Evolutionary conservation across 2,329 filamentous ascomycete species (phyloP).

Genomic region (Nothopassalora personata): DNA sequence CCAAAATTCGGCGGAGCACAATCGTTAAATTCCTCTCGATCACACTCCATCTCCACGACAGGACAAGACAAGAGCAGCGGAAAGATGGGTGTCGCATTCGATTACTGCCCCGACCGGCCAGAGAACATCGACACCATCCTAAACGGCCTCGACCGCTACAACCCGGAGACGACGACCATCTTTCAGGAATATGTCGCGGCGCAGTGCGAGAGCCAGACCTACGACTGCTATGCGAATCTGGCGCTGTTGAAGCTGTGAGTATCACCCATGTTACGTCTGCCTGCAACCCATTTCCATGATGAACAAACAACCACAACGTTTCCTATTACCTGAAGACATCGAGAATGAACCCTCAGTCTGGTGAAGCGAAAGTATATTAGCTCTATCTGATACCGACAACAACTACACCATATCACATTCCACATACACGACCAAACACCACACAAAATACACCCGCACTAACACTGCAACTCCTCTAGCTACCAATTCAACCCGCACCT

Average conservation of each 20-base stretch:
- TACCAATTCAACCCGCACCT: constrained; percentile 99
- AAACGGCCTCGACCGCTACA: constrained; percentile 96
- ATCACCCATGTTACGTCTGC: neutral
- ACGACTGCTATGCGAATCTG: constrained; percentile 94
- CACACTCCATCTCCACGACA: neutral
- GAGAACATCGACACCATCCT: constrained; percentile 90
- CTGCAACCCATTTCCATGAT: constrained; percentile 57
- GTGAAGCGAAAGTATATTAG: constrained; percentile 67
- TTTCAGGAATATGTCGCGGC: constrained; percentile 93
- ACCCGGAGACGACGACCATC: constrained; percentile 87
- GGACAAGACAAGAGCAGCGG: constrained; percentile 2
- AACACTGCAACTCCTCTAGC: constrained; percentile 43
- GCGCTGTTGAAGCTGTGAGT: constrained; percentile 96
- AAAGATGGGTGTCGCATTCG: constrained; percentile 55
- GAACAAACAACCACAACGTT: constrained; percentile 74
- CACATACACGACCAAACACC: neutral
- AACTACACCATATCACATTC: constrained; percentile 2
- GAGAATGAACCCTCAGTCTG: constrained; percentile 46
- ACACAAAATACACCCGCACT: neutral
- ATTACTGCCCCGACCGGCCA: constrained; percentile 87
- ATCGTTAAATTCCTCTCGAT: neutral
- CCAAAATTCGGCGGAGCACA: neutral
- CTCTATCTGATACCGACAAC: constrained; percentile 61
- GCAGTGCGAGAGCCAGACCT: constrained; percentile 92
- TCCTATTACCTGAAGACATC: constrained; percentile 87